phyloP scores from a whole-genome alignment of 2,329 filamentous ascomycete genomes.

The Aureobasidium namibiae region DNA sequence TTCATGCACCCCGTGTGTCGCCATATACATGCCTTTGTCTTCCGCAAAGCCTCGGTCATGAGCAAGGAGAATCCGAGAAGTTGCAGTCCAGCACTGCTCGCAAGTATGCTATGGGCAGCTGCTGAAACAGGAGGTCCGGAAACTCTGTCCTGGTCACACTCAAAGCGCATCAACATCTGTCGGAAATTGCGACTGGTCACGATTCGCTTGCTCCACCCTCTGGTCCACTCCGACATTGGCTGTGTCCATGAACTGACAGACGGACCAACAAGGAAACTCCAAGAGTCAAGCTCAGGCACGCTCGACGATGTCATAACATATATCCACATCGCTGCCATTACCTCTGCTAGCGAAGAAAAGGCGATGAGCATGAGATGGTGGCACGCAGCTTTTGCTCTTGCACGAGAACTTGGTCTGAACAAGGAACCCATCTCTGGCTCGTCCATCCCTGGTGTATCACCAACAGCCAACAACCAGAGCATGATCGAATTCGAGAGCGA shows the following conservation, averaged over 20 bases:
- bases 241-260: conserved; percentile 9
- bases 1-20: conserved; percentile 12
- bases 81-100: conserved; percentile 10
- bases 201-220: conserved; percentile 1
- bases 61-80: conserved; percentile 12
- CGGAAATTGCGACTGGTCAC: conserved; percentile 9
- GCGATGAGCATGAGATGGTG: conserved; percentile 14
- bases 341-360: conserved; percentile 12
- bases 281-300: conserved; percentile 8
- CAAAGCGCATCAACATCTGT: conserved; percentile 7
- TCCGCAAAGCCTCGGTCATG: conserved; percentile 11
- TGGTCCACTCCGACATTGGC: conserved; percentile 10
- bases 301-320: conserved; percentile 12
- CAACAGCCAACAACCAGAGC: conserved; percentile 12
- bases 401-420: conserved; percentile 9
- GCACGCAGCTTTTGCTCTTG: conserved; percentile 12
- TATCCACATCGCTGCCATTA: conserved; percentile 12
- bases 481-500: conserved; percentile 13
- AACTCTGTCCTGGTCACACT: conserved; percentile 11
- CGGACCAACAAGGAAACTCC: neutral
- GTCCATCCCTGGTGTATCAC: conserved; percentile 7
- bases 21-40: conserved; percentile 11
- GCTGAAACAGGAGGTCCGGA: conserved; percentile 12
- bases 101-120: conserved; percentile 10
- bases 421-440: conserved; percentile 11